phyloP scores from a whole-genome alignment of 2,329 filamentous ascomycete species.

The Cadophora gregata region DNA sequence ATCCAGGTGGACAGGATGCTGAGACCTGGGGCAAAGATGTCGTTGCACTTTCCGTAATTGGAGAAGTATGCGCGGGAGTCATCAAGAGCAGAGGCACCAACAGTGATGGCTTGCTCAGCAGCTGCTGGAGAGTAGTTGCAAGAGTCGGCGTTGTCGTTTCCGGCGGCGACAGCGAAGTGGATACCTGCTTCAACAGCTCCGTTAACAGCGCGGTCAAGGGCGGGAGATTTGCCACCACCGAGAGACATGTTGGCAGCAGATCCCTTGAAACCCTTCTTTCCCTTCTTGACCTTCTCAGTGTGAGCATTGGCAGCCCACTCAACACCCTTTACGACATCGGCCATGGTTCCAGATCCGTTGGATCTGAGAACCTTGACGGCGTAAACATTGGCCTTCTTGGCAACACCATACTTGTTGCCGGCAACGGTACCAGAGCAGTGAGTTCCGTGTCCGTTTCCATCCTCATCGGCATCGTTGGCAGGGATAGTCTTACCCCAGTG shows the following conservation, averaged over 20 bases:
- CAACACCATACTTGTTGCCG: conserved; percentile 98
- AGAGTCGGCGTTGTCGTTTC: conserved; percentile 98
- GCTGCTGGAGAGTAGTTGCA: conserved; percentile 99
- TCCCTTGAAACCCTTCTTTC: conserved; percentile 96
- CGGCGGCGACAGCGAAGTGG: conserved; percentile 97
- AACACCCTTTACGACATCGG: conserved; percentile 97
- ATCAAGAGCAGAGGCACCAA: conserved; percentile 90
- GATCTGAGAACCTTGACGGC: conserved; percentile 98
- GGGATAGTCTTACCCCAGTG: conserved; percentile 98
- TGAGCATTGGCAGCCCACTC: conserved; percentile 90
- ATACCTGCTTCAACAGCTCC: conserved; percentile 90
- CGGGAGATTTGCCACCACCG: conserved; percentile 93
- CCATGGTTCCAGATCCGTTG: conserved; percentile 98
- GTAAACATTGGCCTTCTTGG: conserved; percentile 97
- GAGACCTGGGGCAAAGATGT: conserved; percentile 97
- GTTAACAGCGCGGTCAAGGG: conserved; percentile 91
- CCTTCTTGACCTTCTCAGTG: conserved; percentile 77
- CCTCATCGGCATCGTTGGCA: conserved; percentile 78
- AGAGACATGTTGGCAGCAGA: conserved; percentile 99
- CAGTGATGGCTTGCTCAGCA: conserved; percentile 89
- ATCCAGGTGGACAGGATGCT: conserved; percentile 99
- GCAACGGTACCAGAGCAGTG: conserved; percentile 99
- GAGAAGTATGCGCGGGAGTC: conserved; percentile 99
- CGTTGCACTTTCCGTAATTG: conserved; percentile 99
- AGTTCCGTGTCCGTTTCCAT: conserved; percentile 98